Base-by-base conservation (phyloP, 192 early-diverging fungal species). In the Coemansia sp. region DNA sequence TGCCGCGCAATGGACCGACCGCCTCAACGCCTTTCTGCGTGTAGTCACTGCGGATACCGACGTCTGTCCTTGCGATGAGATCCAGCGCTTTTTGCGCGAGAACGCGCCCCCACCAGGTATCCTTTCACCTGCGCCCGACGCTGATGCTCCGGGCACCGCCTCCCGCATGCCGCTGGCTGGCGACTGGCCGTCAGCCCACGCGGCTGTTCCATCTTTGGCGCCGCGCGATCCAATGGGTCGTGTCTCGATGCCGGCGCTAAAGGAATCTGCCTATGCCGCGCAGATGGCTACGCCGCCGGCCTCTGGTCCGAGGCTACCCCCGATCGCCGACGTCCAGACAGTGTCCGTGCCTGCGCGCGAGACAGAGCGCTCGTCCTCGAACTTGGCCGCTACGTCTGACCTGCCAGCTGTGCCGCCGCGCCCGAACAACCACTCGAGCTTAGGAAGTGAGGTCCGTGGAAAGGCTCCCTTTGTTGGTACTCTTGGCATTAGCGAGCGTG, bases 161-260 rank as follows among this genome's bases (percentile, higher is more conserved):
- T 26, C 59, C 7, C 70, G 70, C 49, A 62, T 78, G 62, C 68
- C 70, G 18, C 44, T 78, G 60, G 66, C 66, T 8, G 63, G 58
- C 21, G 49, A 64, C 5, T 68, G 66, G 62, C 38, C 44, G 2
- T 38, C 18, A 14, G 9, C 19, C 9, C 12, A 30, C 12, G 6
- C 50, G 5, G 49, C 31, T 7, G 30, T 47, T 27, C 7, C 38
- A 10, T 12, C 56, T 7, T 19, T 55, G 51, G 18, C 62, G 16
- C 52, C 44, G 54, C 62, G 68, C 10, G 61, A 64, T 44, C 62
- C 68, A 41, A 70, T 80, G 64, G 72, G 57, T 56, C 77, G 77
- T n/a, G 57, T 74, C 10, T 80, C 77, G 2, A 80, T 80, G 77
- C 77, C 77, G 5, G 67, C 57, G 54, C 77, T 80, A 27, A 80